These are phyloP conservation scores for Pseudopithomyces chartarum DNA, from an alignment of 2,329 filamentous ascomycete genomes.

Conservation along the genomic window DNA sequence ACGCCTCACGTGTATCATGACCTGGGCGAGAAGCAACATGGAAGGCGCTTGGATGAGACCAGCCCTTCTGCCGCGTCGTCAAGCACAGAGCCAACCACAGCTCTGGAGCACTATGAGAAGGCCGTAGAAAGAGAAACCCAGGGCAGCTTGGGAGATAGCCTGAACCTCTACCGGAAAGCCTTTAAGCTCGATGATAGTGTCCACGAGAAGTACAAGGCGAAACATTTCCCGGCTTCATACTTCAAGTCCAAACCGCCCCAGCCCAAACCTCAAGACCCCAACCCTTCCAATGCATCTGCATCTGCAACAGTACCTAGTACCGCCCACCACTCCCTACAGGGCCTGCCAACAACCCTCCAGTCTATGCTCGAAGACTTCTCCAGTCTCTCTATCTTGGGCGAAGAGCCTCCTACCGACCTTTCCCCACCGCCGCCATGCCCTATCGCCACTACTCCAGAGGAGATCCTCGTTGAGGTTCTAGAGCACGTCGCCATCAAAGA, in stretches of 20 bases:
- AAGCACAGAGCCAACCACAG: conserved; percentile 67
- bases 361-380: conserved; percentile 81
- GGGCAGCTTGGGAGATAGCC: conserved; percentile 85
- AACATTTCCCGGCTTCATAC: conserved; percentile 76
- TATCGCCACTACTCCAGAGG: conserved; percentile 76
- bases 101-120: conserved; percentile 89
- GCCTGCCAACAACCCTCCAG: conserved; percentile 60
- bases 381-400: conserved; percentile 68
- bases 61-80: conserved; percentile 38
- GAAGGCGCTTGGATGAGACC: conserved; percentile 50
- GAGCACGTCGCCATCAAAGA: conserved; percentile 73
- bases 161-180: conserved; percentile 85
- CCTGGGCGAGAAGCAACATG: conserved; percentile 52
- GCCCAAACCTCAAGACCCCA: conserved; percentile 34
- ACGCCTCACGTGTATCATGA: conserved; percentile 51
- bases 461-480: conserved; percentile 82
- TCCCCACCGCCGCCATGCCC: conserved; percentile 78
- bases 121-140: conserved; percentile 87
- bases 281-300: conserved; percentile 58
- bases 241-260: conserved; percentile 50
- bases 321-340: conserved; percentile 63
- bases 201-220: conserved; percentile 85
- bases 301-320: conserved; percentile 58
- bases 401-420: conserved; percentile 71
- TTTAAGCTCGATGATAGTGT: conserved; percentile 88